phyloP scores from a whole-genome alignment of 176 grass and related monocot genomes.

The Musa acuminata region DNA sequence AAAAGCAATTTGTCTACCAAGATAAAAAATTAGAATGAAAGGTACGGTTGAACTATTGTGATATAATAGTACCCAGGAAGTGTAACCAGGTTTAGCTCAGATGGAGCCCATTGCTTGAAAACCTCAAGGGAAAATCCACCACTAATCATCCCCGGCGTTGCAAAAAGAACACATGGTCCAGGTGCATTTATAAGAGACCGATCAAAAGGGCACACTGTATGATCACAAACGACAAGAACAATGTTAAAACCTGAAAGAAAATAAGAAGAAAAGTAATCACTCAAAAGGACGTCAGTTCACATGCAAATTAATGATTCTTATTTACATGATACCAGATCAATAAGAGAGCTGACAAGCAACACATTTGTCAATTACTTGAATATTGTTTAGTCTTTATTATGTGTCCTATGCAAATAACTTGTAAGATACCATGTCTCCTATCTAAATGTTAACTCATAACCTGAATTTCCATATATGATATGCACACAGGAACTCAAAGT shows the following conservation, averaged over 20 bases:
- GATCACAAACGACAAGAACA: slow-evolving; percentile 1
- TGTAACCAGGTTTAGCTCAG: slow-evolving; percentile 75
- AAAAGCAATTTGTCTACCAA: not conserved
- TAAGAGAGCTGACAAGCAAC: too few relatives aligned
- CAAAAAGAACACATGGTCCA: slow-evolving; percentile 93
- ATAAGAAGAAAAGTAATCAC: too few relatives aligned
- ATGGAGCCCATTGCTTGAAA: slow-evolving; percentile 95
- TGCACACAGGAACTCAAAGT: too few relatives aligned
- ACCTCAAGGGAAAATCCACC: slow-evolving; percentile 94
- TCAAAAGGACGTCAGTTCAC: not conserved
- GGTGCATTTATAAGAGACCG: slow-evolving; percentile 71
- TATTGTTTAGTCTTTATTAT: too few relatives aligned
- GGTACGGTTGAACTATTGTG: not conserved
- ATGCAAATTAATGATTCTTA: not conserved
- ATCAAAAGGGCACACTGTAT: slow-evolving; percentile 74
- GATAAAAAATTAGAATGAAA: not conserved
- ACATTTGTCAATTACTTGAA: too few relatives aligned
- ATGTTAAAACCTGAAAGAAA: too few relatives aligned
- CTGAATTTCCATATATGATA: too few relatives aligned
- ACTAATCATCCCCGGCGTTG: slow-evolving; percentile 91
- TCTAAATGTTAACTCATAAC: too few relatives aligned
- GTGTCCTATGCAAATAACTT: too few relatives aligned
- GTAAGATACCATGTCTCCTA: too few relatives aligned
- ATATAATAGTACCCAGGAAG: slow-evolving; percentile 61
- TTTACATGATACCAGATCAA: too few relatives aligned